Conservation (phyloP, 495 filamentous ascomycete species). For the Podospora anserina region DNA sequence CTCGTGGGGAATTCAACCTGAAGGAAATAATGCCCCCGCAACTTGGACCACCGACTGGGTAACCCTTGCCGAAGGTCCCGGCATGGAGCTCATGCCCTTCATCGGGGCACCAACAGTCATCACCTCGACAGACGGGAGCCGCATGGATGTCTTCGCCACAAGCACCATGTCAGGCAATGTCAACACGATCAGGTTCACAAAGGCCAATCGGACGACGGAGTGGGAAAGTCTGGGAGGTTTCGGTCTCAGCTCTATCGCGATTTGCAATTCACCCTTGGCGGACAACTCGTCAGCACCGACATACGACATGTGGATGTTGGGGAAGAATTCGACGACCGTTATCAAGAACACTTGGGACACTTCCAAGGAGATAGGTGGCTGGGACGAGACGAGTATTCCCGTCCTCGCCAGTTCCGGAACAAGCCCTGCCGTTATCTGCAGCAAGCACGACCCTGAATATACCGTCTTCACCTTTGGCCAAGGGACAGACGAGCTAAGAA, state of each 20-base stretch:
- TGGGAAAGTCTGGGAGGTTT: neutral
- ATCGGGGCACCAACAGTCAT: neutral
- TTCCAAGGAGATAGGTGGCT: neutral
- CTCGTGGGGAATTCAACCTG: neutral
- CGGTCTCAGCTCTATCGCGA: neutral
- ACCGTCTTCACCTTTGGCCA: neutral
- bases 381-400: neutral
- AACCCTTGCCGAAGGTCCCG: neutral
- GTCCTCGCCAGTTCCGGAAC: neutral
- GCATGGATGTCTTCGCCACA: neutral
- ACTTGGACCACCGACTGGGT: neutral
- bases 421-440: neutral
- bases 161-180: neutral
- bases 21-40: neutral
- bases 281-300: neutral
- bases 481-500: neutral
- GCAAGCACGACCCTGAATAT: neutral
- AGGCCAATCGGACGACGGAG: neutral
- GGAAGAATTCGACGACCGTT: neutral
- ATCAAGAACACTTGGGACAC: neutral
- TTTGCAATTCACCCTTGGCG: neutral
- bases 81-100: neutral
- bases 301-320: neutral
- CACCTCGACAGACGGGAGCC: neutral
- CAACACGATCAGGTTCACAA: neutral